Evolutionary conservation across 805 yeast genomes (phyloP).

Genomic region (Yarrowia keelungensis): DNA sequence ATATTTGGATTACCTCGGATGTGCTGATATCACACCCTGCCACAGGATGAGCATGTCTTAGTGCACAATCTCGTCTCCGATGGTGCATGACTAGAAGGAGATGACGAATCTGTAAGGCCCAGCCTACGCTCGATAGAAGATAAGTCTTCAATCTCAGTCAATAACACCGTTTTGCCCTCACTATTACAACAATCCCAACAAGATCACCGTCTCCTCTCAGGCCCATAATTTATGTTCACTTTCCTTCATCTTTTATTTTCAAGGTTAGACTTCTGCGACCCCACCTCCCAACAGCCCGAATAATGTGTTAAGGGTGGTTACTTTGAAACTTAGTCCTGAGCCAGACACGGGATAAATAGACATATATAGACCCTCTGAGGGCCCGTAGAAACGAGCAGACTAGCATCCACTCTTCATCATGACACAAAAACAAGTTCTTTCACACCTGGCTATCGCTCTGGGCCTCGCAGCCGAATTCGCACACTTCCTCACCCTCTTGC

Average conservation of each 20-base stretch:
- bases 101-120: too few relatives aligned
- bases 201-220: too few relatives aligned
- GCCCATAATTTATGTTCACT: not conserved
- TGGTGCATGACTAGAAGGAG: not conserved
- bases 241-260: not conserved
- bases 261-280: conserved; percentile 12
- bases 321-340: not conserved
- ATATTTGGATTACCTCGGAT: conserved; percentile 9
- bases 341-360: not conserved
- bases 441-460: conserved; percentile 9
- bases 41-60: conserved; percentile 6
- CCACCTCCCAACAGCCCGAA: conserved; percentile 31
- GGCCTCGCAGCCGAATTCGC: conserved; percentile 7
- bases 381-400: not conserved
- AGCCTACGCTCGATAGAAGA: not conserved
- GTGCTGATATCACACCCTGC: conserved; percentile 5
- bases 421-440: conserved; percentile 3
- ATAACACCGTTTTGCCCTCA: too few relatives aligned
- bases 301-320: not conserved
- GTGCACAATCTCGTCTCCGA: conserved; percentile 1
- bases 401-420: not conserved
- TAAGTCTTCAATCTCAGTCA: not conserved
- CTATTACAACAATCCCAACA: too few relatives aligned
- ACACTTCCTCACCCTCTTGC: conserved; percentile 9
- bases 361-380: not conserved